A percentile compares a stretch with the other conserved stretches of the same genome.
phyloP scores from a whole-genome alignment of 352 stramenopile species.

The Phytophthora europaea region DNA sequence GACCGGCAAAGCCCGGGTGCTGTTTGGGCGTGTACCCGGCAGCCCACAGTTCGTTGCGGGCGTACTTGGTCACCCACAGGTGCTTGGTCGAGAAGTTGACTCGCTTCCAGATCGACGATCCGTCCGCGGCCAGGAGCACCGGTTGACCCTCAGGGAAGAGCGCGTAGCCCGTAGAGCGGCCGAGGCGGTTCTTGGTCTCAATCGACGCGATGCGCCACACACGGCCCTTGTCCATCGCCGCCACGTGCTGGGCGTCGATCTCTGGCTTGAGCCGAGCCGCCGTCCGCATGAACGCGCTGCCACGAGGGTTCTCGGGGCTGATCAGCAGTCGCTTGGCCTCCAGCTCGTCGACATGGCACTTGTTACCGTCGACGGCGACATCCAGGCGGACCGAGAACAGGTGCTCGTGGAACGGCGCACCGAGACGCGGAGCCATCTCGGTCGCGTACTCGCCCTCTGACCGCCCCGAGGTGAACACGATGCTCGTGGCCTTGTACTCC shows the following conservation, averaged over 20 bases:
- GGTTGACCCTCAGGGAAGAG: constrained; percentile 65
- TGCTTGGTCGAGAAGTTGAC: constrained; percentile 72
- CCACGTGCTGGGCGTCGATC: constrained; percentile 55
- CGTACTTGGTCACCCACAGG: constrained; percentile 82
- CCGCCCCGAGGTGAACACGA: constrained; percentile 76
- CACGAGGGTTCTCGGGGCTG: constrained; percentile 56
- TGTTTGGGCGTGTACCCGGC: constrained; percentile 78
- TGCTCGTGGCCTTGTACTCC: constrained; percentile 78
- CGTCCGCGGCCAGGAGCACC: constrained; percentile 59
- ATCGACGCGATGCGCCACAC: constrained; percentile 77
- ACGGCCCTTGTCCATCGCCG: constrained; percentile 62
- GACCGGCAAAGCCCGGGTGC: constrained; percentile 52
- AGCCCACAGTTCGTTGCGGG: constrained; percentile 67
- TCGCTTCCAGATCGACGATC: constrained; percentile 65
- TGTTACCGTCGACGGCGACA: constrained; percentile 74
- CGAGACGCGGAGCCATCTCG: constrained; percentile 66
- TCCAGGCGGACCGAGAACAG: constrained; percentile 82
- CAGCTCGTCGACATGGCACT: constrained; percentile 57
- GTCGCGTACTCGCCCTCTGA: constrained; percentile 59
- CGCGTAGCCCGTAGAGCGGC: constrained; percentile 72
- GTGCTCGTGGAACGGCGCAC: constrained; percentile 78
- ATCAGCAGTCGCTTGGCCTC: constrained; percentile 61
- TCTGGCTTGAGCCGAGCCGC: constrained; percentile 63
- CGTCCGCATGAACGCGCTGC: constrained; percentile 67
- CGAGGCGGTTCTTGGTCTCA: constrained; percentile 63